A percentile compares a stretch with the other conserved stretches of the same genome.
These are phyloP conservation scores for Boletus rufocinnamomeus DNA, from an alignment of 768 basidiomycete genomes.

Conservation along the genomic window DNA sequence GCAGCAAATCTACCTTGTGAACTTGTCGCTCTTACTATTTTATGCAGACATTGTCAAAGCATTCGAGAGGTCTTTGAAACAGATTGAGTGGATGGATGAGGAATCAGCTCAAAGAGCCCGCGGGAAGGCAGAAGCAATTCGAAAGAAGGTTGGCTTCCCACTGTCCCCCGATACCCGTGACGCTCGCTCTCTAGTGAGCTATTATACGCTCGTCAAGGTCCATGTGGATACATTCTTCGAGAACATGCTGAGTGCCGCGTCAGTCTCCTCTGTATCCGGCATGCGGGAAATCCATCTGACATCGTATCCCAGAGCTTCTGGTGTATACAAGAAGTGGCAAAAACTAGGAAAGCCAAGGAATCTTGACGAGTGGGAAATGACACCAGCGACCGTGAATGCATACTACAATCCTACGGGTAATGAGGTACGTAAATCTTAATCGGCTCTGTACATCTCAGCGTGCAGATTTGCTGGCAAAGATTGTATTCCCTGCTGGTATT, in stretches of 20 bases:
- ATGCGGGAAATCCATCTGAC: constrained; percentile 8
- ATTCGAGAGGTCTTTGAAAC: constrained; percentile 74
- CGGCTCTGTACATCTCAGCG: neutral
- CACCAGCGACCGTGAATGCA: constrained; percentile 82
- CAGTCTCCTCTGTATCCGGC: constrained; percentile 8
- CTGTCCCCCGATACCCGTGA: constrained; percentile 78
- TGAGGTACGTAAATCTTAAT: constrained; percentile 52
- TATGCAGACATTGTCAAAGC: constrained; percentile 71
- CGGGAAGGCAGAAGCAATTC: constrained; percentile 62
- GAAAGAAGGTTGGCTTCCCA: constrained; percentile 93
- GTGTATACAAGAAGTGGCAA: constrained; percentile 70
- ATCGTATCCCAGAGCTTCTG: constrained; percentile 46
- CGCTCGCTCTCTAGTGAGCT: constrained; percentile 66
- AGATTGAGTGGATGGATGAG: constrained; percentile 91
- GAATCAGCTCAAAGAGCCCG: constrained; percentile 78
- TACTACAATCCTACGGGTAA: constrained; percentile 88
- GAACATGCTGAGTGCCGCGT: constrained; percentile 73
- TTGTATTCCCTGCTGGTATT: constrained; percentile 96
- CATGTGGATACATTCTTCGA: constrained; percentile 76
- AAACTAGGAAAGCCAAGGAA: constrained; percentile 73
- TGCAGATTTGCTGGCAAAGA: constrained; percentile 43
- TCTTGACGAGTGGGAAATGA: constrained; percentile 83
- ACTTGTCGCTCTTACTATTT: constrained; percentile 8
- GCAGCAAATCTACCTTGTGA: constrained; percentile 9
- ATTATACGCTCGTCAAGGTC: constrained; percentile 73